Base-by-base conservation (phyloP, 371 early-diverging fungal genomes). In the Vittaforma corneae region DNA sequence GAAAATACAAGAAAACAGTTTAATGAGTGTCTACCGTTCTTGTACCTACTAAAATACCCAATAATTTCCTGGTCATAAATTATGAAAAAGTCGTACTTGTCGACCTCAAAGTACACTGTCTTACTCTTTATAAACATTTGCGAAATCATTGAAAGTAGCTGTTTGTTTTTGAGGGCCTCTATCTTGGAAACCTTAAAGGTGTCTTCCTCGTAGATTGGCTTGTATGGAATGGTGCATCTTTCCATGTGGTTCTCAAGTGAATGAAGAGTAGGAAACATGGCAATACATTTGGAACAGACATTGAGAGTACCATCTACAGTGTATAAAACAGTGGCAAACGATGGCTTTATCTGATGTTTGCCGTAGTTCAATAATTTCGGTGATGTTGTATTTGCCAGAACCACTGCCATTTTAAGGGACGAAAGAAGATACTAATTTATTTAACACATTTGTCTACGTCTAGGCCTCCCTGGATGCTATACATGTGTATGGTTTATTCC, bases 1-100 rank as follows among this genome's bases (percentile, higher is more conserved):
- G 79, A 77, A 26, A 76, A 42, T n/a, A 79, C 64, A 6, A 70
- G 47, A 18, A 79, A 62, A 56, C 79, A 79, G 16, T 73, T 75
- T 5, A 79, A 50, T 42, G 75, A 73, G 40, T 72, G 61, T n/a
- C 54, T 50, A 0, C 22, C 38, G 29, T 67, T 51, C 55, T 30
- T 58, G 35, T 65, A 64, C 29, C 68, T 70, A 22, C 65, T 64
- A 56, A 79, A 79, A 56, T 69, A 79, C 9, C 79, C 79, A 5
- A 67, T 48, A 34, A 76, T 40, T 14, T 56, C 51, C 20, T 60
- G 46, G 20, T 58, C 51, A 26, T 55, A 47, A 16, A 73, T 20
- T 4, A 74, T 28, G 48, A 74, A 78, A 54, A 78, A 76, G 32
- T 66, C 48, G 70, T 74, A 78, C 47, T 62, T 51, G 28, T 71